A percentile compares a stretch with the other conserved stretches of the same genome.
phyloP scores from a whole-genome alignment of 129 eudicot genomes.

The Flaveria sonorensis region DNA sequence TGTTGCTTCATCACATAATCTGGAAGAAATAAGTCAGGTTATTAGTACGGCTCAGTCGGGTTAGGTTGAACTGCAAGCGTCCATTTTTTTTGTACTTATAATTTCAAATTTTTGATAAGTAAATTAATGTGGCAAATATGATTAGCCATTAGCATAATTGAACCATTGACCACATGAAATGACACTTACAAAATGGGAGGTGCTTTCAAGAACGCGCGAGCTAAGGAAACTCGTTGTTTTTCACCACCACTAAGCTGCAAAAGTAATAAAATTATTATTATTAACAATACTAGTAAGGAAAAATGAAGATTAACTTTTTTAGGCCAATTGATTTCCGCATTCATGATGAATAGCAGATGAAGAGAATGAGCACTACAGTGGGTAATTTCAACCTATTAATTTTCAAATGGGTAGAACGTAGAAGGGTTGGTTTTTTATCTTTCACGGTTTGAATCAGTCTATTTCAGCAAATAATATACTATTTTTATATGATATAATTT shows the following conservation, averaged over 20 bases:
- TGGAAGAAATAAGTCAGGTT: constrained; percentile 20
- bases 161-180: background rate
- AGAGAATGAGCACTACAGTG: background rate
- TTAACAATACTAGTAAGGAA: background rate
- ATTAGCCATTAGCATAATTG: background rate
- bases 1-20: constrained; percentile 99
- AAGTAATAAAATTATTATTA: background rate
- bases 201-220: constrained; percentile 94
- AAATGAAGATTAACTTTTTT: background rate
- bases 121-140: background rate
- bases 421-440: background rate
- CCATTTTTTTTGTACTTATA: background rate
- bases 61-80: too few relatives aligned
- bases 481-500: too few relatives aligned
- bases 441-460: background rate
- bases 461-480: background rate
- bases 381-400: background rate
- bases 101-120: background rate
- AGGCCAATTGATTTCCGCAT: background rate
- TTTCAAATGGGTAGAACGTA: background rate
- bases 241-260: constrained; percentile 98
- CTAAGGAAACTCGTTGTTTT: constrained; percentile 92
- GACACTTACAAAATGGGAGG: constrained; percentile 75
- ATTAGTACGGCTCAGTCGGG: background rate
- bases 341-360: background rate